Evolutionary conservation across 179 eudicot genomes (phyloP).

Genomic region (Pouteria campechiana): DNA sequence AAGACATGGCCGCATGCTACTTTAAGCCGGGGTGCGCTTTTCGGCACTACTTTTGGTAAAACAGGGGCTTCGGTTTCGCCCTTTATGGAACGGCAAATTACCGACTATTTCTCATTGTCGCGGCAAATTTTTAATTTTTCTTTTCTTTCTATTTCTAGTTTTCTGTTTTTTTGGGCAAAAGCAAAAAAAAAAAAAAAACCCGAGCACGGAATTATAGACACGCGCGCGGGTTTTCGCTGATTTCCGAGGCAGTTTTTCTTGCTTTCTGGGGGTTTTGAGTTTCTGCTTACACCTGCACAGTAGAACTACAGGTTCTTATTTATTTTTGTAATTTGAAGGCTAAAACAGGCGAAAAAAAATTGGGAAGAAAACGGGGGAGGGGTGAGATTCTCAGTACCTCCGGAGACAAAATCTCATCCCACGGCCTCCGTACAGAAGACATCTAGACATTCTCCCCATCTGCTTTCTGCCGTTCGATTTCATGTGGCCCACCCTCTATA

Average conservation of each 20-base stretch:
- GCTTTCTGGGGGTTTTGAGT: not conserved
- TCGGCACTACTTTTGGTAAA: no score
- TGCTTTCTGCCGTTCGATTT: no score
- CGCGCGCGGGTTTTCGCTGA: not conserved
- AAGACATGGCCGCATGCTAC: not conserved
- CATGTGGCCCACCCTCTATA: no score
- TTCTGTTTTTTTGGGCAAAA: not conserved
- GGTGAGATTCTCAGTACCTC: no score
- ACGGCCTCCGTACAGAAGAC: no score
- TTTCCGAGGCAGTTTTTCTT: constrained; percentile 2
- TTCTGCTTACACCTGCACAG: not conserved
- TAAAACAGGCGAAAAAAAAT: no score
- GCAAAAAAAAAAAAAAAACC: not conserved
- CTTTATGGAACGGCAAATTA: not conserved
- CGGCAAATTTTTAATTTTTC: not conserved
- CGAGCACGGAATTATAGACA: constrained; percentile 4
- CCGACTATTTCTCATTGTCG: not conserved
- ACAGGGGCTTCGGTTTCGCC: not conserved
- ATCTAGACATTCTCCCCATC: no score
- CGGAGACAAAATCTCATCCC: no score
- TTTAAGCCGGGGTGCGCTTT: not conserved
- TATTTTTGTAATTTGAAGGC: no score
- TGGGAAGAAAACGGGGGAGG: no score
- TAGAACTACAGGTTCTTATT: no score
- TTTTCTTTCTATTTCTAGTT: not conserved